These are phyloP conservation scores for Calocybe gambosa DNA, from an alignment of 1,284 basidiomycete species.

Conservation along the genomic window DNA sequence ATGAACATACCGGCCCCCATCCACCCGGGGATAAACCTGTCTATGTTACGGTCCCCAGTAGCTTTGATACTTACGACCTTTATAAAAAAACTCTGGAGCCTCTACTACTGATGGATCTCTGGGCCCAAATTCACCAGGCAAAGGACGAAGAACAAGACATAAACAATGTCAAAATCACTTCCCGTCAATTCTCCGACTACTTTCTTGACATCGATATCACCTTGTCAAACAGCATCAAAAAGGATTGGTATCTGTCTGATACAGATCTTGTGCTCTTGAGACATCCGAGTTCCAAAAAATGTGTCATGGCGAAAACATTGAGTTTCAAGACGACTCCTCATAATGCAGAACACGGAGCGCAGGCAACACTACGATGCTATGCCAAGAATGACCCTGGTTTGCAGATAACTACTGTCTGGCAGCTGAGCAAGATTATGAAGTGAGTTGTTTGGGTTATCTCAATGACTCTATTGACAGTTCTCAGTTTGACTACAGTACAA, in stretches of 20 bases:
- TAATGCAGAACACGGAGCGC: conserved; percentile 49
- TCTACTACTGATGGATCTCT: conserved; percentile 86
- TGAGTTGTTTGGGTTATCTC: conserved; percentile 24
- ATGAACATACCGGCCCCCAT: conserved; percentile 58
- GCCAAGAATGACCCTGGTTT: conserved; percentile 52
- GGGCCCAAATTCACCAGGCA: conserved; percentile 82
- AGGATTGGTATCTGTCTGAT: conserved; percentile 74
- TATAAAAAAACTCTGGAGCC: conserved; percentile 82
- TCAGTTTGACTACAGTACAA: conserved; percentile 83
- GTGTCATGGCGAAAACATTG: conserved; percentile 74
- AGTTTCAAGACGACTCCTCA: conserved; percentile 50
- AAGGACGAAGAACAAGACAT: conserved; percentile 58
- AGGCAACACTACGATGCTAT: conserved; percentile 46
- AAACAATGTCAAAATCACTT: conserved; percentile 53
- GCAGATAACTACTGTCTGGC: conserved; percentile 64
- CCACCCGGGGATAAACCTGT: conserved; percentile 43
- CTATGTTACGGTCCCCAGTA: conserved; percentile 50
- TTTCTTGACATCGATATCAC: conserved; percentile 71
- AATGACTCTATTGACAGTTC: neutral
- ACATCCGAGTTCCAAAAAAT: conserved; percentile 43
- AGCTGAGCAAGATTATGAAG: conserved; percentile 79
- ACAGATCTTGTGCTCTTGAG: conserved; percentile 74
- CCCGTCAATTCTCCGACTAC: conserved; percentile 62
- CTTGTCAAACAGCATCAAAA: conserved; percentile 50
- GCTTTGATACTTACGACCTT: conserved; percentile 60